A percentile compares a stretch with the other conserved stretches of the same genome.
These are phyloP conservation scores for Rhododendron griersonianum DNA, from an alignment of 148 eudicot genomes.

Conservation along the genomic window DNA sequence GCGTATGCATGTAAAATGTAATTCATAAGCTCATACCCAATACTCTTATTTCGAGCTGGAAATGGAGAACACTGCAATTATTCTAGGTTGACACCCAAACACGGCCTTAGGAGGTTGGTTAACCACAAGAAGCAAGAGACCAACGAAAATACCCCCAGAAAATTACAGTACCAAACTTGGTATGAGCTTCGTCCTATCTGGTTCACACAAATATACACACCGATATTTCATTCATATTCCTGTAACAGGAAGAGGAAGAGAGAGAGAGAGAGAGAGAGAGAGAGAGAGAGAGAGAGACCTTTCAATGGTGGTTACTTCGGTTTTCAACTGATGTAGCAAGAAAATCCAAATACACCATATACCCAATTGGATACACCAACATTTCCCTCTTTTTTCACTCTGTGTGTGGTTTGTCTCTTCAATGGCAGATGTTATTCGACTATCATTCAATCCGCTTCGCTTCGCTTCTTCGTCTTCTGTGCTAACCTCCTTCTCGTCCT, in stretches of 20 bases:
- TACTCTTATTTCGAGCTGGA: background rate
- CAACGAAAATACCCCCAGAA: background rate
- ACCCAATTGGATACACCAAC: background rate
- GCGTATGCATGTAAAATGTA: too few species aligned
- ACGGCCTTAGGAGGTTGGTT: background rate
- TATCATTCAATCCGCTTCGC: constrained; percentile 22
- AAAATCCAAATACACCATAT: background rate
- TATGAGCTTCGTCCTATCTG: background rate
- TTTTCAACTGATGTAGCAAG: constrained; percentile 3
- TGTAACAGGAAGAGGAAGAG: too few species aligned
- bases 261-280: background rate
- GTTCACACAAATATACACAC: constrained; percentile 7
- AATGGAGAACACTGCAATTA: background rate
- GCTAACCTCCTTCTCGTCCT: constrained; percentile 20
- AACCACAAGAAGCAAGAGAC: background rate
- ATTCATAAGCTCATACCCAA: too few species aligned
- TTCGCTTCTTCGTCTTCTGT: constrained; percentile 28
- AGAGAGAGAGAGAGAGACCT: background rate
- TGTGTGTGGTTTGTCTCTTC: constrained; percentile 13
- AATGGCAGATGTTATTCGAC: constrained; percentile 57
- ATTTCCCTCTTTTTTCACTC: background rate
- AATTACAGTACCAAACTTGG: background rate
- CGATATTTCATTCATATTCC: background rate
- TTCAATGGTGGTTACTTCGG: background rate
- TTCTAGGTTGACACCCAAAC: background rate